These are phyloP conservation scores for Scytalidium sp. DNA, from an alignment of 2,329 filamentous ascomycete species.

Conservation along the genomic window DNA sequence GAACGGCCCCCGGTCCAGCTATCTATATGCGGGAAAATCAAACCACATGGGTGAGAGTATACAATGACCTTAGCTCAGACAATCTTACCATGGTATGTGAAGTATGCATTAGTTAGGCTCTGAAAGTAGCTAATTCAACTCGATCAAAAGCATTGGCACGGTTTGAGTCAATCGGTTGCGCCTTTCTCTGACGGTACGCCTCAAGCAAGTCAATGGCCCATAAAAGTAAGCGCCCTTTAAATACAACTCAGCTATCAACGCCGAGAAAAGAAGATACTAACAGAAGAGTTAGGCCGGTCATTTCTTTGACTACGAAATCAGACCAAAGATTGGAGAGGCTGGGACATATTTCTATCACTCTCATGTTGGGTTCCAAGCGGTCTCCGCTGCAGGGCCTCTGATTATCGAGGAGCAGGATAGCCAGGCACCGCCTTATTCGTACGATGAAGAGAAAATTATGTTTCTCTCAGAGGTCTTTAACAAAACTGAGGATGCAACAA, in stretches of 20 bases:
- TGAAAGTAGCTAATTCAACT: not conserved
- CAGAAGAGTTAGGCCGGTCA: no score
- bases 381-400: slow-evolving; percentile 43
- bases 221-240: slow-evolving; percentile 43
- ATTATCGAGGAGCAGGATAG: slow-evolving; percentile 37
- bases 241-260: slow-evolving; percentile 52
- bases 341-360: slow-evolving; percentile 57
- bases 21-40: slow-evolving; percentile 38
- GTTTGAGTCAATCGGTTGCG: slow-evolving; percentile 43
- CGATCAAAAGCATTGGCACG: slow-evolving; percentile 53
- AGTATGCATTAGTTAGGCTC: not conserved
- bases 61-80: slow-evolving; percentile 45
- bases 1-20: slow-evolving; percentile 43
- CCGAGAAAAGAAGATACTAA: no score
- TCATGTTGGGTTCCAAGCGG: slow-evolving; percentile 49
- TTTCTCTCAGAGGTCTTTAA: slow-evolving; percentile 54
- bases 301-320: slow-evolving; percentile 53
- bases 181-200: slow-evolving; percentile 52
- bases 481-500: slow-evolving; percentile 40
- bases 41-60: slow-evolving; percentile 49
- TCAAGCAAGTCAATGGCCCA: slow-evolving; percentile 50
- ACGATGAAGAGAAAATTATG: slow-evolving; percentile 57
- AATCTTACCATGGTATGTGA: slow-evolving; percentile 46
- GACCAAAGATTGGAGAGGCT: slow-evolving; percentile 37
- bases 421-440: slow-evolving; percentile 44